Base-by-base conservation (phyloP, 2,329 filamentous ascomycete genomes). In the Xylaria sp. region DNA sequence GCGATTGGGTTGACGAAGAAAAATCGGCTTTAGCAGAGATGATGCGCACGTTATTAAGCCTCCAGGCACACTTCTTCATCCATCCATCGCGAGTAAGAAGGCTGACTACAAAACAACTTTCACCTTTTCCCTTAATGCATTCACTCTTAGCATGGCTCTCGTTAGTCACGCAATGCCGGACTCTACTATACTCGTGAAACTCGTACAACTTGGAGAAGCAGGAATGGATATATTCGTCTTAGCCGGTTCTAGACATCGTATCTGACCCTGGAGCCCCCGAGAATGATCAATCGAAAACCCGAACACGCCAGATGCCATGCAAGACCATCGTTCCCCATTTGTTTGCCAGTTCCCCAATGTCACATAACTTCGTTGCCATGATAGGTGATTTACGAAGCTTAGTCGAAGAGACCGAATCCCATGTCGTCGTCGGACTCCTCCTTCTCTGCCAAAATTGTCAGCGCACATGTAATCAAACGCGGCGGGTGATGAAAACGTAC, bases 381-480 rank as follows among this genome's bases (percentile, higher is more conserved):
- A 65, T 25, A 65, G 67, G 28, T 60, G 61, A 70, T 70, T 70
- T 66, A 32, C 74, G 77, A 71, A 79, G 84, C 82, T 90, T 91
- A 91, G 85, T 91, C 89, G 88, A 91, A 91, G 75, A 92, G 90
- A 88, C 90, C 90, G 86, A 92, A 91, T 79, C 90, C 89, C 89
- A 91, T 91, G 81, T 91, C 90, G 83, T 91, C 91, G 84, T 91
- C 89, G 84, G 89, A 91, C 86, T 91, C 86, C 84, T 89, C 87
- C 84, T 90, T 88, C 83, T 87, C 86, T 86, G 79, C 72, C 72
- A 5, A 7, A 10, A 63, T 28, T 51, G 61, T 74, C 54, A 72
- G 71, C 39, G 52, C 61, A 50, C 1, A 7, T 37, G 2, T 12
- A 44, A 63, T 9, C 10, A n/a, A 50, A 28, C 8, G 34, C 2